phyloP scores from a whole-genome alignment of 768 basidiomycete species.

The Psilocybe tampanensis region DNA sequence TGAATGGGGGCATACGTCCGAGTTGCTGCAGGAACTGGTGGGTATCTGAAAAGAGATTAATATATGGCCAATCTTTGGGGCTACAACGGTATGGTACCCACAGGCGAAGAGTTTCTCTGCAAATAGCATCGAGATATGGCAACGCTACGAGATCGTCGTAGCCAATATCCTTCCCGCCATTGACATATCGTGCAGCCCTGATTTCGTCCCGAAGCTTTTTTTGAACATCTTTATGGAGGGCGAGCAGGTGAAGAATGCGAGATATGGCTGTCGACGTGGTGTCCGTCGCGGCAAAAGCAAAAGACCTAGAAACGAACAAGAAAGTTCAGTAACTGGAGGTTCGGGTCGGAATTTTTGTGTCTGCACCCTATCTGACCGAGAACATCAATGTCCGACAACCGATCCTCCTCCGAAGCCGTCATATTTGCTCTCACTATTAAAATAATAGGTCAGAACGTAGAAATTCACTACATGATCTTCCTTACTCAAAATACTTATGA shows the following conservation, averaged over 20 bases:
- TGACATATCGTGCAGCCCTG: slow-evolving; percentile 20
- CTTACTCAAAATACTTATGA: slow-evolving; percentile 49
- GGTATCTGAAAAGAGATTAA: slow-evolving; percentile 15
- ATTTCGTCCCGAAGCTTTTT: slow-evolving; percentile 41
- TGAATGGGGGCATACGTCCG: slow-evolving; percentile 6
- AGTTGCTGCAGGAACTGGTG: slow-evolving; percentile 10
- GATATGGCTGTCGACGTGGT: slow-evolving; percentile 44
- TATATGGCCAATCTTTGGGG: background rate
- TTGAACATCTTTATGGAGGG: slow-evolving; percentile 30
- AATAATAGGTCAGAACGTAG: background rate
- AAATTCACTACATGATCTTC: background rate
- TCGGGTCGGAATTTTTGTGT: background rate
- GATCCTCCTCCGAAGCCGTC: slow-evolving; percentile 31
- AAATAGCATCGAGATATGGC: slow-evolving; percentile 40
- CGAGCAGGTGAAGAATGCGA: slow-evolving; percentile 36
- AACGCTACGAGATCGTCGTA: slow-evolving; percentile 41
- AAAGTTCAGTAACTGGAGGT: background rate
- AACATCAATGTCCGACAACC: slow-evolving; percentile 34
- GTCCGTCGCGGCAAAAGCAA: slow-evolving; percentile 44
- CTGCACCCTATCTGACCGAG: slow-evolving; percentile 30
- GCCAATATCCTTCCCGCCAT: slow-evolving; percentile 23
- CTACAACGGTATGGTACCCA: slow-evolving; percentile 16
- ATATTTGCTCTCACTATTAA: slow-evolving; percentile 37
- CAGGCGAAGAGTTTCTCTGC: slow-evolving; percentile 43
- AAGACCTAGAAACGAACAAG: slow-evolving; percentile 11